phyloP scores from a whole-genome alignment of 2,329 filamentous ascomycete species.

The Botrytis cinerea region DNA sequence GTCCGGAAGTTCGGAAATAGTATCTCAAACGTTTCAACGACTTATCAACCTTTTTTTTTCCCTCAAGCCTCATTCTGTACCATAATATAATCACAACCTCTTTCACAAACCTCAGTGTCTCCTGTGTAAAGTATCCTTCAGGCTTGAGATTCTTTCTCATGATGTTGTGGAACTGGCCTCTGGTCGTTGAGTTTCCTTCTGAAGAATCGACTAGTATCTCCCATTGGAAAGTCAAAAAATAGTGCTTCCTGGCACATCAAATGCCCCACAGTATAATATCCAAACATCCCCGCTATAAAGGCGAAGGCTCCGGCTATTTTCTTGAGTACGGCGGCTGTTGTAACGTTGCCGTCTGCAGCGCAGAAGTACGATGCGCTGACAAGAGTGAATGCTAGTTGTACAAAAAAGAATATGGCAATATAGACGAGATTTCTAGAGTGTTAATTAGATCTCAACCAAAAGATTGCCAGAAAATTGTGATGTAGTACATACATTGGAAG shows the following conservation, averaged over 20 bases:
- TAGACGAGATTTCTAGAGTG: constrained; percentile 47
- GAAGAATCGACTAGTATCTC: constrained; percentile 47
- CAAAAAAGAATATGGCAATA: constrained; percentile 50
- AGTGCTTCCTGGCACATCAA: constrained; percentile 46
- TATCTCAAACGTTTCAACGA: background rate
- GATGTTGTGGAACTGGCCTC: background rate
- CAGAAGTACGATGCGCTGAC: constrained; percentile 50
- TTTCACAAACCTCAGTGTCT: background rate
- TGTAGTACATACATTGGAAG: constrained; percentile 39
- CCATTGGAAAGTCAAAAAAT: constrained; percentile 45
- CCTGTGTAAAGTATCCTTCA: background rate
- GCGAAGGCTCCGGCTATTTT: background rate
- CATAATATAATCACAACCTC: background rate
- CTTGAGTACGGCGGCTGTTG: constrained; percentile 41
- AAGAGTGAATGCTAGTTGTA: constrained; percentile 49
- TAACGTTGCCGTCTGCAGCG: constrained; percentile 46
- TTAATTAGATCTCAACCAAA: background rate
- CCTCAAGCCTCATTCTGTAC: background rate
- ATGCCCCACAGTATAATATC: constrained; percentile 49
- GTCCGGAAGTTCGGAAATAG: background rate
- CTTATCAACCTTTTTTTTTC: background rate
- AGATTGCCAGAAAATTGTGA: background rate
- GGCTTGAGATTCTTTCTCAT: background rate
- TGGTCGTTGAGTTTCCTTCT: constrained; percentile 36
- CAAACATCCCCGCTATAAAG: constrained; percentile 46